A percentile compares a stretch with the other conserved stretches of the same genome.
Evolutionary conservation across 2,329 filamentous ascomycete genomes (phyloP).

Genomic region (Xylariales sp.): DNA sequence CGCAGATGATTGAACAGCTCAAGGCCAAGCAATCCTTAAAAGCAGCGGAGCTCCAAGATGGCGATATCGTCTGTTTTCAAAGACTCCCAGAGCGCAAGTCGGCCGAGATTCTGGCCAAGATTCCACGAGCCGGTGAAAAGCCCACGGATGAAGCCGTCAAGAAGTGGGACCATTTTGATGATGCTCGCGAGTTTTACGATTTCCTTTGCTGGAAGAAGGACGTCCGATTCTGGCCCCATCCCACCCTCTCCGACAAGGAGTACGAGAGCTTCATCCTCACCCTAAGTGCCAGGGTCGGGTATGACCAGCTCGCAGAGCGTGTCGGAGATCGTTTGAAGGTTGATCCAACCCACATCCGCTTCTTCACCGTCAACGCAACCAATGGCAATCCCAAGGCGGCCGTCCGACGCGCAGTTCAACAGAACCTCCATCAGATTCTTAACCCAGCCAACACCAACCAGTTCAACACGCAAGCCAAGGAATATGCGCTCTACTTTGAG

Average conservation of each 20-base stretch:
- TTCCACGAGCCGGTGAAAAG: conserved; percentile 33
- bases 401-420: conserved; percentile 67
- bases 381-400: conserved; percentile 72
- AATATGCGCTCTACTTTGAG: conserved; percentile 85
- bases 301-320: conserved; percentile 80
- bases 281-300: conserved; percentile 82
- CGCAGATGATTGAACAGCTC: conserved; percentile 91
- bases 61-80: conserved; percentile 96
- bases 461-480: conserved; percentile 63
- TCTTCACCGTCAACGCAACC: conserved; percentile 77
- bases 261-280: conserved; percentile 69
- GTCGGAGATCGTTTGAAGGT: conserved; percentile 74
- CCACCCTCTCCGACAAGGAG: conserved; percentile 47
- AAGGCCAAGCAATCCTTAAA: conserved; percentile 87
- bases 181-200: conserved; percentile 87
- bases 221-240: conserved; percentile 71
- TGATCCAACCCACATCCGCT: conserved; percentile 81
- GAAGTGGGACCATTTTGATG: conserved; percentile 53
- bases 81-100: conserved; percentile 49
- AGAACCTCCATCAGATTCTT: conserved; percentile 75
- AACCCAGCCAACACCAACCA: conserved; percentile 69
- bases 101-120: conserved; percentile 32
- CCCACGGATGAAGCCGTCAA: conserved; percentile 32
- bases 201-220: conserved; percentile 81
- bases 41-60: conserved; percentile 91